Evolutionary conservation across 371 early-diverging fungal genomes (phyloP), one percentile per base, ranked within the genome.

Genomic region (Blakeslea trispora): DNA sequence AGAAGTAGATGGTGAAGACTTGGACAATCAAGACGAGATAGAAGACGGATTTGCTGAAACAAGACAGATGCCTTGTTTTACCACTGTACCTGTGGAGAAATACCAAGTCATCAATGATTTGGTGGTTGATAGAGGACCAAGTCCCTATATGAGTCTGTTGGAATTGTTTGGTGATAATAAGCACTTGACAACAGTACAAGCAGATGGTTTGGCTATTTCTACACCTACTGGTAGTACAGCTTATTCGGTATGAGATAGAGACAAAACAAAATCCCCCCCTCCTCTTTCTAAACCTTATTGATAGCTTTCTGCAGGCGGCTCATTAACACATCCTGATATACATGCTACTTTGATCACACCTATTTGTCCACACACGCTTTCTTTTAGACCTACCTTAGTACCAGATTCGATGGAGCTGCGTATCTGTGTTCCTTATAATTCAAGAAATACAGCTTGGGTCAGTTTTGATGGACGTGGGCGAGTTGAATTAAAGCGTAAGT

Each of bases 191-290:
- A 89, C 89, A 0, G 86, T 92, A 1, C 90, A 91, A 62, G 94
- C 94, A 0, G 98, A 98, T 59, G 98, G 98, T 0, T 74, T 98
- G 59, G 90, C 91, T 24, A 77, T 98, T 35, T 85, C 95, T 1
- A 97, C 98, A 0, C 96, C 97, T 1, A 97, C 98, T 0, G 98
- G 98, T n/a, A 94, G 94, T 5, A 97, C 98, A 0, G 98, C 98
- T 2, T 97, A 97, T 64, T 92, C 92, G 17, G 83, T 90, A 76
- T 79, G 81, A 24, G 41, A 48, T 21, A 51, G 43, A n/a, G 43
- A n/a, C n/a, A n/a, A n/a, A n/a, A n/a, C n/a, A n/a, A n/a, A n/a
- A n/a, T n/a, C n/a, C n/a, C n/a, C n/a, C n/a, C n/a, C n/a, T n/a
- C n/a, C n/a, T n/a, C n/a, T n/a, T n/a, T n/a, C n/a, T n/a, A n/a